A percentile compares a stretch with the other conserved stretches of the same genome.
These are phyloP conservation scores for Daedaleopsis sinensis DNA, from an alignment of 768 basidiomycete species.

Conservation along the genomic window DNA sequence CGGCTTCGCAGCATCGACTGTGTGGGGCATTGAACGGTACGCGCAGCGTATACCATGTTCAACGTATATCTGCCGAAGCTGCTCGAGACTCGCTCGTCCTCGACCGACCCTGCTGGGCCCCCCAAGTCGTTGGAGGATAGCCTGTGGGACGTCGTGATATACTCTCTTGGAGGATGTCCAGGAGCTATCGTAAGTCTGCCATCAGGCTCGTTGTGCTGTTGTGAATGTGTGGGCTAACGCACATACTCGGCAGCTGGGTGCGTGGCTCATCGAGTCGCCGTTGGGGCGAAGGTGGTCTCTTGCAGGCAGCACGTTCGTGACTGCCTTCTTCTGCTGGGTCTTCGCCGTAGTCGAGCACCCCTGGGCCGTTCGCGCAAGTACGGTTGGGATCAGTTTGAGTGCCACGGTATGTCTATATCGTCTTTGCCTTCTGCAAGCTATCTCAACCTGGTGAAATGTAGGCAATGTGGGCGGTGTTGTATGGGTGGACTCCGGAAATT, in stretches of 20 bases:
- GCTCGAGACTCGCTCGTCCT: constrained; percentile 58
- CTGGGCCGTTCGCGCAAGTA: constrained; percentile 64
- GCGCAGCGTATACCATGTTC: constrained; percentile 84
- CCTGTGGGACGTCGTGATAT: constrained; percentile 86
- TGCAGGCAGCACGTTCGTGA: constrained; percentile 73
- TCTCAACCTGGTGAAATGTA: constrained; percentile 25
- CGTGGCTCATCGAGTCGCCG: constrained; percentile 72
- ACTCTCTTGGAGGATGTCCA: constrained; percentile 82
- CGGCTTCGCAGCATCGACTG: too few species aligned
- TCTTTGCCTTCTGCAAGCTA: not conserved
- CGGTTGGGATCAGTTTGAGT: constrained; percentile 77
- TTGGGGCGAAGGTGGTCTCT: constrained; percentile 76
- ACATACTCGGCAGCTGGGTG: constrained; percentile 63
- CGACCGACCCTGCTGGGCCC: constrained; percentile 19
- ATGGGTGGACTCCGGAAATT: constrained; percentile 89
- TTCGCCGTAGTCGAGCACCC: constrained; percentile 65
- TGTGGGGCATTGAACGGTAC: not conserved
- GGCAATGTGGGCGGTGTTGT: constrained; percentile 89
- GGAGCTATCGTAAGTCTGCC: constrained; percentile 69
- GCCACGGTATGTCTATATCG: constrained; percentile 55
- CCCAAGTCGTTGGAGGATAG: constrained; percentile 59
- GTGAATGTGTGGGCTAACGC: not conserved
- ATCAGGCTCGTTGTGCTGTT: not conserved
- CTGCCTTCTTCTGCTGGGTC: constrained; percentile 70
- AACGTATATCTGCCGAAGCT: constrained; percentile 90